Evolutionary conservation across 2,329 filamentous ascomycete genomes (phyloP).

Genomic region (Pseudogymnoascus sp.): DNA sequence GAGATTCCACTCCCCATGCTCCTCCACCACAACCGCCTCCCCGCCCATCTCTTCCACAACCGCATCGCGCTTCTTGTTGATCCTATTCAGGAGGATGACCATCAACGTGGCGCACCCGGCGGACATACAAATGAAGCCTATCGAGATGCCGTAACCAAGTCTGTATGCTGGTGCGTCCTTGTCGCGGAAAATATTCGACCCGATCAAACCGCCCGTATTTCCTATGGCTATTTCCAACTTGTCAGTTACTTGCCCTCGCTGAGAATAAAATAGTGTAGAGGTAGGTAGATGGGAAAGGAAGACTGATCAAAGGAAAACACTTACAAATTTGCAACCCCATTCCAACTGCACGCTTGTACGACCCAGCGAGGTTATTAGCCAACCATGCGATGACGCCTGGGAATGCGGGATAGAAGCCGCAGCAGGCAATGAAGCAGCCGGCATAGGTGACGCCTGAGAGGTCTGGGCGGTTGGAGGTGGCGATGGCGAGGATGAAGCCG

Average conservation of each 20-base stretch:
- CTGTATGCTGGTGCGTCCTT: conserved; percentile 12
- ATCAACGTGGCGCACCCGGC: conserved; percentile 31
- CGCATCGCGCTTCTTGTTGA: conserved; percentile 40
- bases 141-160: conserved; percentile 16
- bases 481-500: conserved; percentile 14
- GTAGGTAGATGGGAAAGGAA: background rate
- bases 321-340: conserved; percentile 53
- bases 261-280: background rate
- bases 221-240: conserved; percentile 21
- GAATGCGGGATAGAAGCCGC: conserved; percentile 38
- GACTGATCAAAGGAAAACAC: conserved; percentile 25
- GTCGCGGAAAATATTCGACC: conserved; percentile 15
- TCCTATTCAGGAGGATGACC: conserved; percentile 33
- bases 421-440: conserved; percentile 36
- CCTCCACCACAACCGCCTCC: background rate
- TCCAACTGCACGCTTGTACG: conserved; percentile 48
- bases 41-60: background rate
- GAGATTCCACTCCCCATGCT: conserved; percentile 7
- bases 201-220: conserved; percentile 17
- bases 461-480: background rate
- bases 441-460: conserved; percentile 27
- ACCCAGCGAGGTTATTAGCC: conserved; percentile 48
- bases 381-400: conserved; percentile 45
- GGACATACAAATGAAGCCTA: conserved; percentile 31
- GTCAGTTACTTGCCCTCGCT: background rate